Evolutionary conservation across 2,329 filamentous ascomycete species (phyloP), one percentile per base, ranked within the genome.

Genomic region (Spiromastix sp.): DNA sequence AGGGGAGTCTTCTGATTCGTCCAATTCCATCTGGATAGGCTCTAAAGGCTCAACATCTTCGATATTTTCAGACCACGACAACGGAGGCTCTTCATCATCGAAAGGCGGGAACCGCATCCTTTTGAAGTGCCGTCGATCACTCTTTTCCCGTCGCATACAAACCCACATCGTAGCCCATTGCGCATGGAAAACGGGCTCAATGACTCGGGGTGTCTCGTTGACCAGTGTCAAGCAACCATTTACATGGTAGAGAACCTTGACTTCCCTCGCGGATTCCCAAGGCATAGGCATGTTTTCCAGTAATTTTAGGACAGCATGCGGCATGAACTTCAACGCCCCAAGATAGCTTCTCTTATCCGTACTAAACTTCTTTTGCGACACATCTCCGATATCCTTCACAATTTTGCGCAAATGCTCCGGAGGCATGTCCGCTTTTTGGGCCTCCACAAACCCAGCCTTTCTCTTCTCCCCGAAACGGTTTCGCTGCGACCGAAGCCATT

Each of bases 151-250:
- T 50, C 91, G 79, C 91, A 98, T 98, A 29, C 83, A 85, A 17
- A 93, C 80, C 91, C 91, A 98, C 91, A 98, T 98, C 36, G 89
- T 93, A 9, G 91, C 91, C 91, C 91, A 98, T 59, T 98, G 91
- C 38, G 91, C 91, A 56, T 95, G 87, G 61, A 93, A 98, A 3
- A 98, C 84, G 0, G 91, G 91, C 56, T 96, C 91, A 51, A 98
- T 96, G 37, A 98, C 93, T 50, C 93, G 77, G 10, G 93, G 91
- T 5, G 81, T 85, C 66, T 98, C 91, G 58, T 98, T 98, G 51
- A 98, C 93, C 37, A 98, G 66, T 2, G 91, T 98, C 62, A 98
- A 63, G 54, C 93, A 98, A 19, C 91, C 91, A 53, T 98, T 98
- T 51, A 96, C 87, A 55, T 98, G 91, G 59, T 98, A 98, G 9